phyloP scores from a whole-genome alignment of 2,329 filamentous ascomycete genomes.

The Cytospora schulzeri region DNA sequence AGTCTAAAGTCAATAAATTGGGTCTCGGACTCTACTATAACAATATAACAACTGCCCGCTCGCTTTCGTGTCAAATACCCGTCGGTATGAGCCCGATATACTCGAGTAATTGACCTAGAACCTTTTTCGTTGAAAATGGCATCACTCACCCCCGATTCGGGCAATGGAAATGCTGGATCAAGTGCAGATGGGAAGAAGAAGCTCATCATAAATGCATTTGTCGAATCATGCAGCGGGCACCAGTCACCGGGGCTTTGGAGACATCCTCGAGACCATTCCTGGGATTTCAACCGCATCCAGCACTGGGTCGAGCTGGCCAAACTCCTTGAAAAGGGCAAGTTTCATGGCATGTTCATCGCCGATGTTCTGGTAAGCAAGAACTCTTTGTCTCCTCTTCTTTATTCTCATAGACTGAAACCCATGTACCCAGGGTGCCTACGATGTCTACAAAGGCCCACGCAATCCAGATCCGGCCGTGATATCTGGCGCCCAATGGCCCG shows the following conservation, averaged over 20 bases:
- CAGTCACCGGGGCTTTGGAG: constrained; percentile 27
- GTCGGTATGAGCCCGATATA: neutral
- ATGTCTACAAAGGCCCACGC: constrained; percentile 64
- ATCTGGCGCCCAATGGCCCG: constrained; percentile 70
- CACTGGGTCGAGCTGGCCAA: constrained; percentile 42
- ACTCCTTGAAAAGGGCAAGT: constrained; percentile 41
- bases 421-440: constrained; percentile 57
- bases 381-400: neutral
- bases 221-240: constrained; percentile 30
- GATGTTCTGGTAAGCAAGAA: constrained; percentile 34
- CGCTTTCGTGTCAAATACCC: neutral
- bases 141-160: constrained; percentile 12
- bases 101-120: neutral
- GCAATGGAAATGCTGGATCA: neutral
- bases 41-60: neutral
- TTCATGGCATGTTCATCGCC: constrained; percentile 44
- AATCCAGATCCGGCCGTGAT: constrained; percentile 62
- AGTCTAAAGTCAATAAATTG: neutral
- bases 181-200: constrained; percentile 38
- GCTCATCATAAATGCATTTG: constrained; percentile 48
- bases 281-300: constrained; percentile 31
- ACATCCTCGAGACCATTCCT: constrained; percentile 28
- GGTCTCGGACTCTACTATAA: neutral
- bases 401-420: too few relatives aligned
- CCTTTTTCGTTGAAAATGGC: constrained; percentile 11